phyloP scores from a whole-genome alignment of 2,329 filamentous ascomycete species.

The Camptophora hylomeconis region DNA sequence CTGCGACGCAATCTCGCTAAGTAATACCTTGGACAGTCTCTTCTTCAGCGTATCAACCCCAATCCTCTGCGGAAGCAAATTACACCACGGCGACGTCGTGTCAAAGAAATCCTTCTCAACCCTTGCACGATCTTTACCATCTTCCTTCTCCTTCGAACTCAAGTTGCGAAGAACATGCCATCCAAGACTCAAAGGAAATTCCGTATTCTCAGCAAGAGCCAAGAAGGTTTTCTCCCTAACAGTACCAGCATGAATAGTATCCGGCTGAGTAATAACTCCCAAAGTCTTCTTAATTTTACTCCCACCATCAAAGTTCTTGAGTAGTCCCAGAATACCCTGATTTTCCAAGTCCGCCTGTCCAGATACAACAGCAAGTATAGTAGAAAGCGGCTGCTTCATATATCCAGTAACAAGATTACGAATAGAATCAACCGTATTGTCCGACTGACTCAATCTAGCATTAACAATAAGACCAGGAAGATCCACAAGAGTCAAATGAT shows the following conservation, averaged over 20 bases:
- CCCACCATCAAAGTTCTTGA: no score
- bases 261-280: conserved; percentile 27
- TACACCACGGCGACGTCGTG: conserved; percentile 17
- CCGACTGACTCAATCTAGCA: conserved; percentile 40
- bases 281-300: conserved; percentile 25
- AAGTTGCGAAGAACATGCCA: conserved; percentile 38
- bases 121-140: conserved; percentile 17
- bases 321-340: conserved; percentile 43
- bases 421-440: conserved; percentile 40
- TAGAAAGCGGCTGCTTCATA: conserved; percentile 44
- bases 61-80: conserved; percentile 16
- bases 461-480: conserved; percentile 46
- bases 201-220: conserved; percentile 17
- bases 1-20: conserved; percentile 21
- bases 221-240: conserved; percentile 18
- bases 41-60: conserved; percentile 21
- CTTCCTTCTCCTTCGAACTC: conserved; percentile 22
- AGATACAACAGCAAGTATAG: conserved; percentile 44
- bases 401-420: conserved; percentile 37
- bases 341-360: conserved; percentile 41
- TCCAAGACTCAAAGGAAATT: conserved; percentile 28
- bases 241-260: conserved; percentile 20
- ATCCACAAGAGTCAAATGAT: conserved; percentile 49
- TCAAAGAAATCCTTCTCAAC: conserved; percentile 24
- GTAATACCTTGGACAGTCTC: conserved; percentile 23